A percentile compares a stretch with the other conserved stretches of the same genome.
These are phyloP conservation scores for Chaetoscypha palmicola DNA, from an alignment of 2,329 filamentous ascomycete species.

Conservation along the genomic window DNA sequence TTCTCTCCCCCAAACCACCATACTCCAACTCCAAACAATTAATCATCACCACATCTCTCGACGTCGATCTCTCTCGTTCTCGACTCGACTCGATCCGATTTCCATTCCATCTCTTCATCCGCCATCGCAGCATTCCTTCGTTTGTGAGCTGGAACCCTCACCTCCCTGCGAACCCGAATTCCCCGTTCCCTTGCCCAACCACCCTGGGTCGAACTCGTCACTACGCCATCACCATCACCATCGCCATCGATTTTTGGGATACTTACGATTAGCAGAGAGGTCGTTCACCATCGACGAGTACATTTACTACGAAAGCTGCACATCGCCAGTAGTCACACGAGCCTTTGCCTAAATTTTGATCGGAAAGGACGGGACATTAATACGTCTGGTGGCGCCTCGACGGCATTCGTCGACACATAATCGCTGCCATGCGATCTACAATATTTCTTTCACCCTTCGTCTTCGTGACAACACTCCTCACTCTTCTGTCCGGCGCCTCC, in stretches of 20 bases:
- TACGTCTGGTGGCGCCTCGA: slow-evolving; percentile 14
- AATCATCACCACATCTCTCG: background rate
- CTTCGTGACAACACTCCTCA: slow-evolving; percentile 24
- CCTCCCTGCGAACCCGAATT: slow-evolving; percentile 13
- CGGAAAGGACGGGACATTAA: slow-evolving; percentile 18
- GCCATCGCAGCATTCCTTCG: slow-evolving; percentile 19
- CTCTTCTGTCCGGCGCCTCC: slow-evolving; percentile 22
- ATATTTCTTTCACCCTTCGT: slow-evolving; percentile 25
- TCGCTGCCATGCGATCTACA: slow-evolving; percentile 26
- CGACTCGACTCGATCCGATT: slow-evolving; percentile 5
- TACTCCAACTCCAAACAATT: background rate
- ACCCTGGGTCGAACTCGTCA: slow-evolving; percentile 4
- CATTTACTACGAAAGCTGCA: no score
- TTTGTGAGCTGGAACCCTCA: slow-evolving; percentile 27
- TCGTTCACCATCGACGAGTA: no score
- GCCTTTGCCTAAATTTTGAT: no score
- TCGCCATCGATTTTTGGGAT: slow-evolving; percentile 9
- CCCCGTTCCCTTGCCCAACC: no score
- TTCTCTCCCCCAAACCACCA: background rate
- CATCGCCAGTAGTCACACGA: no score
- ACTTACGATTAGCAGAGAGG: no score
- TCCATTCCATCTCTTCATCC: background rate
- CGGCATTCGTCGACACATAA: slow-evolving; percentile 20
- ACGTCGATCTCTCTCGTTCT: slow-evolving; percentile 13
- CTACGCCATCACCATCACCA: slow-evolving; percentile 2